These are phyloP conservation scores for Lumnitzera littorea DNA, from an alignment of 345 rosid genomes.

Conservation along the genomic window DNA sequence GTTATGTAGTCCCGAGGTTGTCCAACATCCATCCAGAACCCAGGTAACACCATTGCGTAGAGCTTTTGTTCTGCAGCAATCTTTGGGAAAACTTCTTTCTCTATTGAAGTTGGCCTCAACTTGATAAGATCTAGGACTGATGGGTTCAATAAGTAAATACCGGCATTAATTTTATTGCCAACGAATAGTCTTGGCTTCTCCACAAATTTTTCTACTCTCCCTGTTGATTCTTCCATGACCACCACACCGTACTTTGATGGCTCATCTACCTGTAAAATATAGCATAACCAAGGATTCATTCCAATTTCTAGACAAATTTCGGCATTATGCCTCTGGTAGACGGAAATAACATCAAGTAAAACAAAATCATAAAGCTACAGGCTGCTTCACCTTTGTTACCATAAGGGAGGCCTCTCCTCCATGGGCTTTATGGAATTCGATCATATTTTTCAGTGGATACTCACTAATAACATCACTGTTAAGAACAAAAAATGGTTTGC, in stretches of 20 bases:
- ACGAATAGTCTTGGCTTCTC: slow-evolving; percentile 89
- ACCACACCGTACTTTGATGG: slow-evolving; percentile 99
- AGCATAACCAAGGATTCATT: neutral
- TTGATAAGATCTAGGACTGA: slow-evolving; percentile 83
- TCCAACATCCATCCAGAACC: slow-evolving; percentile 99
- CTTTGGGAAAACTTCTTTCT: slow-evolving; percentile 94
- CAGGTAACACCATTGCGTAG: slow-evolving; percentile 91
- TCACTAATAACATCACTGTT: slow-evolving; percentile 98
- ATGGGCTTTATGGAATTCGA: slow-evolving; percentile 80
- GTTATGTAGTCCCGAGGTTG: slow-evolving; percentile 95
- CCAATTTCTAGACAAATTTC: too few relatives aligned
- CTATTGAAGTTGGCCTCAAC: slow-evolving; percentile 91
- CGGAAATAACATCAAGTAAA: too few relatives aligned
- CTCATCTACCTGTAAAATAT: slow-evolving; percentile 65
- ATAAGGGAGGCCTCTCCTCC: slow-evolving; percentile 99
- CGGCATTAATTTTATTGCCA: slow-evolving; percentile 98
- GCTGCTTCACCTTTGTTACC: slow-evolving; percentile 82
- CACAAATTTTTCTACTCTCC: slow-evolving; percentile 77
- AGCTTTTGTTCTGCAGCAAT: slow-evolving; percentile 72
- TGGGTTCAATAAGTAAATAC: slow-evolving; percentile 85
- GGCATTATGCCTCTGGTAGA: too few relatives aligned
- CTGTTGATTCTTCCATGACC: slow-evolving; percentile 81
- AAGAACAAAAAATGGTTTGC: slow-evolving; percentile 94
- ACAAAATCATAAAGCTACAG: neutral
- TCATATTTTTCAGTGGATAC: slow-evolving; percentile 78